Conservation (phyloP, 2,329 filamentous ascomycete species). For the Ceratocystis alfenasii region DNA sequence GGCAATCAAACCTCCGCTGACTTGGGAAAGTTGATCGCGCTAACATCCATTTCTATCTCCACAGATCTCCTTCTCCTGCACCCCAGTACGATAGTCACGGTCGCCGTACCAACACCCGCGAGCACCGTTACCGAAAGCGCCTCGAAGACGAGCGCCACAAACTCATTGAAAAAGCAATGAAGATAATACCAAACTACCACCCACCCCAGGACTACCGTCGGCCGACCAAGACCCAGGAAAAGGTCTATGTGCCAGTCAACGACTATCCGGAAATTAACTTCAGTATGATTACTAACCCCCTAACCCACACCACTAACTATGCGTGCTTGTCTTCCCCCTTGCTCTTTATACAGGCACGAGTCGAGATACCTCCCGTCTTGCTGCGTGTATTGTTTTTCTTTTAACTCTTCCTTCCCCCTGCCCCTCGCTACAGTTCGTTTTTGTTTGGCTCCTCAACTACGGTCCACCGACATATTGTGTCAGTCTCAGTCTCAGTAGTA, state of each 20-base stretch:
- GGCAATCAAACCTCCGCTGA: conserved; percentile 26
- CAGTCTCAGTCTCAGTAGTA: neutral
- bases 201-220: conserved; percentile 96
- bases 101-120: conserved; percentile 96
- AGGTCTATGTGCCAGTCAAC: conserved; percentile 99
- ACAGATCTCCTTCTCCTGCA: conserved; percentile 83
- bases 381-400: conserved; percentile 22
- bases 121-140: conserved; percentile 95
- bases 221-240: conserved; percentile 99
- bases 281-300: conserved; percentile 99
- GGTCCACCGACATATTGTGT: conserved; percentile 3
- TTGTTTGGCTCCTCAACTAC: conserved; percentile 16
- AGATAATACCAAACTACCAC: conserved; percentile 98
- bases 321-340: conserved; percentile 25
- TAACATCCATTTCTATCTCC: conserved; percentile 22
- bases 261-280: conserved; percentile 99
- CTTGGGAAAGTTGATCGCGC: neutral
- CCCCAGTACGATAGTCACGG: conserved; percentile 99
- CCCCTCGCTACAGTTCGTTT: conserved; percentile 28
- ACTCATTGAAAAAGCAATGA: conserved; percentile 97
- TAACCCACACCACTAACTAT: conserved; percentile 48
- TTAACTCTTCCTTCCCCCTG: conserved; percentile 7
- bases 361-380: conserved; percentile 25
- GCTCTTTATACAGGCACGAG: conserved; percentile 26
- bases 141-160: conserved; percentile 99